Base-by-base conservation (phyloP, 2,329 filamentous ascomycete genomes). In the Sporothrix variecibatus region DNA sequence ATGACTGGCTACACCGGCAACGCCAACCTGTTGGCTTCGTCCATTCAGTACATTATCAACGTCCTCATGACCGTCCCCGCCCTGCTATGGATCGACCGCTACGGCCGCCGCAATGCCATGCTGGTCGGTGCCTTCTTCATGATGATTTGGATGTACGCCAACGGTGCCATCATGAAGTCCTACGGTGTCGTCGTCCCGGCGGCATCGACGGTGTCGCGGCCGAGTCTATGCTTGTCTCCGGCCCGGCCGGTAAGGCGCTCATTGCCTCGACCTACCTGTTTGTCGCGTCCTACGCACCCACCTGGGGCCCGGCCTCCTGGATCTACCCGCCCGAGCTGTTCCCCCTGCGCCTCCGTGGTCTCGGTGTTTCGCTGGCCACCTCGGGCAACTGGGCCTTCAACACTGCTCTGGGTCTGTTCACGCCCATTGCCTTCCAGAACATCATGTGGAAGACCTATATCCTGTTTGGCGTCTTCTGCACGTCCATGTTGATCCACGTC, bases 121-220 rank as follows among this genome's bases (percentile, higher is more conserved):
- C 1, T 72, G 0, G 20, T 72, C 20, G 71, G 71, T n/a, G n/a
- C 34, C 20, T 26, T 46, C 38, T 65, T 43, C 20, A 43, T 56
- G 40, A 51, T 56, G 43, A 49, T 72, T 7, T 72, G 58, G 58
- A 28, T 65, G 58, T 84, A 82, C 77, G 78, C 85, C 79, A 87
- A 86, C 73, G 85, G 84, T 17, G 84, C 81, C 65, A 78, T 87
- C n/a, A 83, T 87, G 69, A 84, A 82, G 4, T 79, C 81, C 28
- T 51, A 46, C 9, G 23, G 20, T 65, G 34, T 40, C 31, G 56
- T 53, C 26, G 20, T 67, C 71, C 71, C 11, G 71, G 71, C n/a
- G 71, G 71, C 15, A n/a, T 53, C 38, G 8, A 72, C 4, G 60
- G 71, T 23, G 15, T 58, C 5, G 80, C 77, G 8, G 23, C 40